Base-by-base conservation (phyloP, 345 rosid genomes). In the Syzygium jambos region DNA sequence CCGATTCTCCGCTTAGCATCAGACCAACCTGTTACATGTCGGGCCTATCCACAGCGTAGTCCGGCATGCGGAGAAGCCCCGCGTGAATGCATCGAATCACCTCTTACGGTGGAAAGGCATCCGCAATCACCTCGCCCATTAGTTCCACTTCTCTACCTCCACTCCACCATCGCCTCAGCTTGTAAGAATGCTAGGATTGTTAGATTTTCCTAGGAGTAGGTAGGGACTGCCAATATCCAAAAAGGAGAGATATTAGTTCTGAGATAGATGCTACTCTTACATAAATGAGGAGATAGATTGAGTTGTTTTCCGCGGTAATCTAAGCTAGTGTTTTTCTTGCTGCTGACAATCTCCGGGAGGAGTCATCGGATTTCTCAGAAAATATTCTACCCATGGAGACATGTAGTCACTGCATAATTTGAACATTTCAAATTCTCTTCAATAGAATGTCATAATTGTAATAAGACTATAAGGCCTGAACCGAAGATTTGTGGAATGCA, bases 61-160 rank as follows among this genome's bases (percentile, higher is more conserved):
- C 90, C 55, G 86, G 93, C 21, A 90, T 90, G 80, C 93, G 88
- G 25, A 92, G 51, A 25, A 91, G 84, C 9, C 89, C 87, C 15
- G 87, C 63, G 51, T 91, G 90, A n/a, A 90, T 63, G 86, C 91
- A 91, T 30, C 63, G 85, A 52, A 52, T 52, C 54, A 52, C 54
- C 43, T 12, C 63, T 59, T 86, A 78, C 90, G 21, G 41, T 13
- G 43, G 52, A 34, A 73, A 73, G 14, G 82, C 34, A 17, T 77
- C 41, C 9, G 8, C 8, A 15, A 77, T n/a, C 25, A 43, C 34
- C 43, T 77, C 23, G 22, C 34, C 82, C 10, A 77, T 43, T 43
- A 77, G 22, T 51, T 83, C 57, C 4, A 0, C 21, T 43, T 77
- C 30, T n/a, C 41, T 38, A 38, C 41, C 41, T 52, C 14, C 15